phyloP scores from a whole-genome alignment of 345 rosid species.

The Salix viminalis region DNA sequence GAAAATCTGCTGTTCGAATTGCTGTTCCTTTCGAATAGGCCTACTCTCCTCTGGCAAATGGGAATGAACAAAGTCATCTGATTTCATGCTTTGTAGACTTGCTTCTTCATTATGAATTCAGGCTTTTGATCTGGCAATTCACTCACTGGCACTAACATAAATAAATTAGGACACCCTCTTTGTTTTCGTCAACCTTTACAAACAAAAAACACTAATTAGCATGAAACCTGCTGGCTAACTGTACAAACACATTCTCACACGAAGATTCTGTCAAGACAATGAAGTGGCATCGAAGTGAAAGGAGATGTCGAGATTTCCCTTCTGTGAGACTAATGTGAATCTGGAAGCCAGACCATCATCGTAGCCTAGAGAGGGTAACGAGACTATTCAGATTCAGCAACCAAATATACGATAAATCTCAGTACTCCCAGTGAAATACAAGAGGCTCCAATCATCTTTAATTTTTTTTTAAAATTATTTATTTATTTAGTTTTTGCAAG shows the following conservation, averaged over 20 bases:
- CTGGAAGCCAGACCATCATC: slow-evolving; percentile 36
- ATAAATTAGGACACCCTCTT: not conserved
- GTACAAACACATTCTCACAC: slow-evolving; percentile 2
- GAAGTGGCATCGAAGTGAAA: slow-evolving; percentile 44
- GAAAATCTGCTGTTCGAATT: no score
- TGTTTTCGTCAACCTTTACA: not conserved
- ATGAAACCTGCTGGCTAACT: slow-evolving; percentile 4
- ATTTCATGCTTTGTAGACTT: not conserved
- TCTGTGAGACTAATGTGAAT: slow-evolving; percentile 45
- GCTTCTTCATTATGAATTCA: not conserved
- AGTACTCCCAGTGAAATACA: not conserved
- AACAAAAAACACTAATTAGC: not conserved
- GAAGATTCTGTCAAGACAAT: slow-evolving; percentile 46
- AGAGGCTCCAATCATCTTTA: not conserved
- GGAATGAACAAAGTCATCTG: not conserved
- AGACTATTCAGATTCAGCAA: slow-evolving; percentile 1
- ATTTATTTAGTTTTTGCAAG: no score
- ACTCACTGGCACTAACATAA: not conserved
- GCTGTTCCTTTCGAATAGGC: not conserved
- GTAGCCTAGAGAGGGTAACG: slow-evolving; percentile 35
- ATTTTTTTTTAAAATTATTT: no score
- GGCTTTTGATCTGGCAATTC: not conserved
- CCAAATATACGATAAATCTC: not conserved
- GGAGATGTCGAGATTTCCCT: slow-evolving; percentile 35
- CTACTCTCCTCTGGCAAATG: not conserved